Percentiles rank a stretch among this genome's conserved stretches.
These are phyloP conservation scores for Vigna radiata DNA, from an alignment of 306 rosid genomes.

Conservation along the genomic window DNA sequence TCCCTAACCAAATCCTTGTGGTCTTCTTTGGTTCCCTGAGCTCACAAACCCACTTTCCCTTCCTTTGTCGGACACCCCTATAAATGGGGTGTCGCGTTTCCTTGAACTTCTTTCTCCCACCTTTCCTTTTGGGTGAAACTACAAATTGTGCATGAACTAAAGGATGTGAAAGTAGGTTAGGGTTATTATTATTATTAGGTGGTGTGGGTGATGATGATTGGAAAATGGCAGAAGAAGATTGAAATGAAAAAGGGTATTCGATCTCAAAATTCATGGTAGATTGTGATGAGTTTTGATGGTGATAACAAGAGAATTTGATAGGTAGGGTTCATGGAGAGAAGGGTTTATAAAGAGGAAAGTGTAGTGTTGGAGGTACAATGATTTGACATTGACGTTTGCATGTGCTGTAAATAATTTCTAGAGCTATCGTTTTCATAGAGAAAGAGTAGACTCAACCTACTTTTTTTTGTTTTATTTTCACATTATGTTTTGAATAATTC, in stretches of 20 bases:
- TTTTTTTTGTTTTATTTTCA: not conserved
- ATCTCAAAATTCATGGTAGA: conserved; percentile 5
- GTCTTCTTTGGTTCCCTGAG: conserved; percentile 40
- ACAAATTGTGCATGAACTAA: not conserved
- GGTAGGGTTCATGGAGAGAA: not conserved
- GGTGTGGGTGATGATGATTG: not conserved
- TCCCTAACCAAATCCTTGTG: conserved; percentile 48
- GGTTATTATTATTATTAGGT: not conserved
- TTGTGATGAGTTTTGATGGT: not conserved
- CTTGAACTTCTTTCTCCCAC: conserved; percentile 8
- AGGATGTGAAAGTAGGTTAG: not conserved
- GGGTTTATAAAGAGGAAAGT: not conserved
- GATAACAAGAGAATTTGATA: not conserved
- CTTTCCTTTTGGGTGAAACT: conserved; percentile 35
- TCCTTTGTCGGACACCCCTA: conserved; percentile 13
- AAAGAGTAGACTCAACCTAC: not conserved
- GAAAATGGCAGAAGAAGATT: not conserved
- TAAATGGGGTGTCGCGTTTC: not conserved
- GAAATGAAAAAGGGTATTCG: not conserved
- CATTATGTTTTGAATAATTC: not conserved
- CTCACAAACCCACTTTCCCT: conserved; percentile 47
- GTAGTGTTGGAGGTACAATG: not conserved
- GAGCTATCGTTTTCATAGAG: not conserved
- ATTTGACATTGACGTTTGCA: not conserved
- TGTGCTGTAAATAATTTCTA: not conserved